Percentiles rank a stretch among this genome's conserved stretches.
These are phyloP conservation scores for Exutisphaerella laricina DNA, from an alignment of 2,329 filamentous ascomycete genomes.

Conservation along the genomic window DNA sequence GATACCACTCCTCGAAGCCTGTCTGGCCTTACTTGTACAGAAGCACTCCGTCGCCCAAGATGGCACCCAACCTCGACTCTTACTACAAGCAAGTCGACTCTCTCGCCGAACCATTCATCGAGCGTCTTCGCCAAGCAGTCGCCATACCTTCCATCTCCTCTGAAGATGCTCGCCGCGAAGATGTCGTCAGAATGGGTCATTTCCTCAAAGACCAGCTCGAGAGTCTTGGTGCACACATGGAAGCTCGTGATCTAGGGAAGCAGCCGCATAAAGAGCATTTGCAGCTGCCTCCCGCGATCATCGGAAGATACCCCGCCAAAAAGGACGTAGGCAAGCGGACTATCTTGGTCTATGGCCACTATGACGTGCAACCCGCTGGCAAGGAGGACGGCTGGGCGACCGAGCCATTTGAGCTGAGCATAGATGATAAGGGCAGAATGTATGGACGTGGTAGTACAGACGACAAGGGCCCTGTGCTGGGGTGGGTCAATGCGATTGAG, in stretches of 20 bases:
- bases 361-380: slow-evolving; percentile 94
- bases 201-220: slow-evolving; percentile 81
- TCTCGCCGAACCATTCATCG: slow-evolving; percentile 75
- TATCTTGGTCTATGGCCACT: slow-evolving; percentile 95
- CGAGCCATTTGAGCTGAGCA: slow-evolving; percentile 81
- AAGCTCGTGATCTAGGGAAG: slow-evolving; percentile 81
- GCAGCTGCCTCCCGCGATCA: slow-evolving; percentile 84
- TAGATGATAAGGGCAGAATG: slow-evolving; percentile 92
- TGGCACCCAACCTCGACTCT: slow-evolving; percentile 84
- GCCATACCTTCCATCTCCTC: slow-evolving; percentile 95
- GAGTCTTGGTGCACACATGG: slow-evolving; percentile 75
- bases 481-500: slow-evolving; percentile 97
- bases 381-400: slow-evolving; percentile 94
- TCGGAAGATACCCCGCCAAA: slow-evolving; percentile 72
- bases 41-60: slow-evolving; percentile 41
- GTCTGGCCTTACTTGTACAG: slow-evolving; percentile 46
- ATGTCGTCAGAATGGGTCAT: slow-evolving; percentile 95
- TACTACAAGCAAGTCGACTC: slow-evolving; percentile 91
- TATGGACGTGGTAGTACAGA: slow-evolving; percentile 93
- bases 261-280: slow-evolving; percentile 88
- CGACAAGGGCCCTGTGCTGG: slow-evolving; percentile 94
- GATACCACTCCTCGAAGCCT: no score
- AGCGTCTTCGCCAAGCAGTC: slow-evolving; percentile 83
- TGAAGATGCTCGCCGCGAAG: slow-evolving; percentile 77
- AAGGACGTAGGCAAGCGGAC: slow-evolving; percentile 89